Percentiles rank a stretch among this genome's conserved stretches.
These are phyloP conservation scores for Ambrosiella beaveri DNA, from an alignment of 2,329 filamentous ascomycete species.

Conservation along the genomic window DNA sequence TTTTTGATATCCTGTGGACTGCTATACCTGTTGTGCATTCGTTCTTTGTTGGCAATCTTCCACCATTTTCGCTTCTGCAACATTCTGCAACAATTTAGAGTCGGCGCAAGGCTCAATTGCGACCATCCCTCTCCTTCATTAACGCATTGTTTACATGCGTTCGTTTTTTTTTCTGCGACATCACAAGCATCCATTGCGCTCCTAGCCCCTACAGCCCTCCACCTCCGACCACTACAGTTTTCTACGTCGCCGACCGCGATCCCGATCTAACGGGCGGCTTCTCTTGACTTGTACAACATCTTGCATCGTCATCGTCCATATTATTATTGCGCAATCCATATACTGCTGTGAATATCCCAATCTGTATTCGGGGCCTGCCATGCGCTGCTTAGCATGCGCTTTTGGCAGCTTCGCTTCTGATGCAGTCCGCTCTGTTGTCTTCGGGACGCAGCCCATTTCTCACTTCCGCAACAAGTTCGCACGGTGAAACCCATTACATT, in stretches of 20 bases:
- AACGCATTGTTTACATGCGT: too few relatives aligned
- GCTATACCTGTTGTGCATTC: not conserved
- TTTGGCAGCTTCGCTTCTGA: constrained; percentile 11
- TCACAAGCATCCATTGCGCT: too few relatives aligned
- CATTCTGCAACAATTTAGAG: not conserved
- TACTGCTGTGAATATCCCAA: not conserved
- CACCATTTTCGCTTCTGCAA: not conserved
- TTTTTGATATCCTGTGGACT: not conserved
- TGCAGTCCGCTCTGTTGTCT: constrained; percentile 12
- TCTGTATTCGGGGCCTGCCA: constrained; percentile 4
- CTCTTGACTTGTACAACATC: too few relatives aligned
- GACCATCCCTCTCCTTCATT: not conserved
- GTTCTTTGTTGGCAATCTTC: not conserved
- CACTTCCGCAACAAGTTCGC: not conserved
- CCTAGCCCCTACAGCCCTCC: too few relatives aligned
- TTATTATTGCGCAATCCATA: not conserved
- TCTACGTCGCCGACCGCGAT: too few relatives aligned
- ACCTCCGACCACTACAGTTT: too few relatives aligned
- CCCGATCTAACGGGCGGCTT: too few relatives aligned
- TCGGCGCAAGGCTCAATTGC: not conserved
- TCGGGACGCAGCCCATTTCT: constrained; percentile 8
- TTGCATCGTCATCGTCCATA: not conserved
- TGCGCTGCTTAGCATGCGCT: constrained; percentile 13
- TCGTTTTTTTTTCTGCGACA: too few relatives aligned
- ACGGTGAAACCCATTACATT: not conserved